Conservation (phyloP, 371 early-diverging fungal species). For the Mucor ambiguus region DNA sequence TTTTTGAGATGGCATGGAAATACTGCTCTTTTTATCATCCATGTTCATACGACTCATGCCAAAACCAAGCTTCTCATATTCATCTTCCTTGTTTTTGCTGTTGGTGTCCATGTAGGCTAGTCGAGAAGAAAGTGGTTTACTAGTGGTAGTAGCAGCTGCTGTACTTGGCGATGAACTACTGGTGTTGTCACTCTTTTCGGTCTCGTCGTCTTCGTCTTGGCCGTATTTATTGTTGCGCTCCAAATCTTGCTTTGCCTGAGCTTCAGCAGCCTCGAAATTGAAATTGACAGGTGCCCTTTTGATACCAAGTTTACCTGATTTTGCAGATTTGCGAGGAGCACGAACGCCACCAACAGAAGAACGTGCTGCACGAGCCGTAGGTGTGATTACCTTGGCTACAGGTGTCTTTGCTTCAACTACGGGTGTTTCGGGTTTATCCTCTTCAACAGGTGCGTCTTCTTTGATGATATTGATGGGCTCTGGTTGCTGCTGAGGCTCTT, state of each 20-base stretch:
- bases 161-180: neutral
- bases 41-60: constrained; percentile 69
- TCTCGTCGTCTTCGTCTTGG: constrained; percentile 18
- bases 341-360: constrained; percentile 32
- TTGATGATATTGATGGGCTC: constrained; percentile 7
- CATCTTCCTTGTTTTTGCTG: constrained; percentile 37
- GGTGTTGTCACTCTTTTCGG: neutral
- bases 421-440: neutral
- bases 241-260: constrained; percentile 85
- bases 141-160: neutral
- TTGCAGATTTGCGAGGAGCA: constrained; percentile 46
- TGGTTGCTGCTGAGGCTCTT: constrained; percentile 4
- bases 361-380: constrained; percentile 30
- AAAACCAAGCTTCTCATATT: constrained; percentile 78
- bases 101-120: constrained; percentile 23
- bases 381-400: constrained; percentile 15
- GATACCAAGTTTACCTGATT: constrained; percentile 80
- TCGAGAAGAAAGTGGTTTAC: constrained; percentile 27
- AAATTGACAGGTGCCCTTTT: constrained; percentile 76
- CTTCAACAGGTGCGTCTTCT: constrained; percentile 7
- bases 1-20: constrained; percentile 24
- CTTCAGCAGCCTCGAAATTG: constrained; percentile 93
- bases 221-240: constrained; percentile 79
- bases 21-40: constrained; percentile 11
- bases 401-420: neutral